Evolutionary conservation across 1,284 basidiomycete genomes (phyloP), one percentile per base, ranked within the genome.

Genomic region (Tylopilus orsonianus): DNA sequence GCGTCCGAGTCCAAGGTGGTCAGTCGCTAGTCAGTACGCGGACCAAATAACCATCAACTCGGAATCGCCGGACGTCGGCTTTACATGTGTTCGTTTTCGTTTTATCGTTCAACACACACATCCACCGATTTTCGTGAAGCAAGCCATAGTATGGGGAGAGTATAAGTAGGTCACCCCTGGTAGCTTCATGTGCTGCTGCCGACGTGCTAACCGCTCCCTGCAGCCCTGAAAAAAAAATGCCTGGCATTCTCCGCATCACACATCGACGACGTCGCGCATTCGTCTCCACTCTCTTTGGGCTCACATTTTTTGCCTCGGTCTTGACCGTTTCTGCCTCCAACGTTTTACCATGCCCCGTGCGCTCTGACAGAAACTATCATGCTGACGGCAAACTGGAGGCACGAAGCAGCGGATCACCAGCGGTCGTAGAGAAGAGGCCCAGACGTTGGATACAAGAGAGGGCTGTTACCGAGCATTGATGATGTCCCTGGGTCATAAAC

Each of bases 401-500:
- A 46, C 49, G 53, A 41, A 62, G 58, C 29, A 61, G 50, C 22
- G 61, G 59, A 49, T 61, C 62, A 23, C 64, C 75, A 24, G 73
- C 72, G 12, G 73, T 85, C 2, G 66, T 75, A n/a, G 76, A 79
- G 55, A 87, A 80, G 69, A 73, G 78, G 47, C 81, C 85, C n/a
- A 75, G 80, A 60, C 75, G 85, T 55, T 91, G 87, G 87, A 90
- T 91, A 63, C 83, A 89, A 67, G 87, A 91, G 68, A 84, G 72
- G 60, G 62, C 36, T 36, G 48, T 58, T 33, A 38, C 56, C 10
- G 56, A 62, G 34, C 52, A 40, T 48, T 65, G 40, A 58, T n/a
- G 26, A 22, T 41, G 14, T 49, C 43, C 36, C n/a, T 33, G 32
- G 44, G n/a, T n/a, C n/a, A n/a, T n/a, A n/a, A n/a, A n/a, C n/a